Evolutionary conservation across 2,329 filamentous ascomycete genomes (phyloP).

Genomic region (Colletotrichum paranaense): DNA sequence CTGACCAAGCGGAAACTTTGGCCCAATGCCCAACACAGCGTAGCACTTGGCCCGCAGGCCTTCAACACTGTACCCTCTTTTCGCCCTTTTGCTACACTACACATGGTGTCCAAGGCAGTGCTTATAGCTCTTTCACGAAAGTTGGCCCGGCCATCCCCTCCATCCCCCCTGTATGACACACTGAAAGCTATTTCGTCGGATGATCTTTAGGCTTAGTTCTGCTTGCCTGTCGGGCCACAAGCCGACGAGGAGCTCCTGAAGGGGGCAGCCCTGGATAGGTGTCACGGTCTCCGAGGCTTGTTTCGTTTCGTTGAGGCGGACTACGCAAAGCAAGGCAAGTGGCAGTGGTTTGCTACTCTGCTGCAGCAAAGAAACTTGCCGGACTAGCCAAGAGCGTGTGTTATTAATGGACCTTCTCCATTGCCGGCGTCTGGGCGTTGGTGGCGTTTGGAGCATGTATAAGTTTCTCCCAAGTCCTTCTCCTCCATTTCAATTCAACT

Average conservation of each 20-base stretch:
- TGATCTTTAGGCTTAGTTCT: constrained; percentile 24
- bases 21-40: constrained; percentile 8
- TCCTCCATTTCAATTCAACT: neutral
- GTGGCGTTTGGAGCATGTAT: constrained; percentile 29
- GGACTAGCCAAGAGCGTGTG: constrained; percentile 26
- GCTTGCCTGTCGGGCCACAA: constrained; percentile 22
- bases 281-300: constrained; percentile 35
- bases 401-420: constrained; percentile 30
- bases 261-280: constrained; percentile 31
- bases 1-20: constrained; percentile 28
- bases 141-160: neutral
- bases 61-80: constrained; percentile 6
- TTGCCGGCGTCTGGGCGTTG: constrained; percentile 24
- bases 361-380: constrained; percentile 28
- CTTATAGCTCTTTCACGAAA: neutral
- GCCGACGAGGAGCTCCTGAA: constrained; percentile 23
- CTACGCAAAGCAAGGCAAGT: constrained; percentile 33
- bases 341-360: constrained; percentile 25
- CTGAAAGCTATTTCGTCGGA: constrained; percentile 23
- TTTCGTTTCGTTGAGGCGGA: constrained; percentile 36
- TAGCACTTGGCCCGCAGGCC: neutral
- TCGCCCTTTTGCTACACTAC: constrained; percentile 2
- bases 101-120: neutral
- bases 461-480: constrained; percentile 26
- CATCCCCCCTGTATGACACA: neutral